Evolutionary conservation across 257 asterid species (phyloP), one percentile per base, ranked within the genome.

Genomic region (Lantana camara): DNA sequence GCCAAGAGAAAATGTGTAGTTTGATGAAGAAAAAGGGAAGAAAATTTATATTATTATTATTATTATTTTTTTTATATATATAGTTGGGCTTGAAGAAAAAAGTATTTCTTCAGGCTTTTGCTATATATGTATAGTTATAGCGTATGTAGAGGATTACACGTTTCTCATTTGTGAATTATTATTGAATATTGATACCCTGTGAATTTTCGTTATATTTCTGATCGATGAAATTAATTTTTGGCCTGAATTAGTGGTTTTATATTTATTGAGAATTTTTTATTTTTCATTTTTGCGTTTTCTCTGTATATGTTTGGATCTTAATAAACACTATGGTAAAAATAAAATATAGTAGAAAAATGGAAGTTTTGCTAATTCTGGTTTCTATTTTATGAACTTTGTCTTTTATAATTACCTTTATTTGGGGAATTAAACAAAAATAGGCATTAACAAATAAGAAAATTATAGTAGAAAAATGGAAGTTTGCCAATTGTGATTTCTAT

Each of bases 1-100:
- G 50, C 34, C 3, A 82, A 84, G 58, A 75, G 76, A 73, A 77
- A 75, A 49, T 76, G 81, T 30, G 32, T 60, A 1, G 20, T 56
- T 37, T 76, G 71, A 77, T 22, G 17, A 0, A 3, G 3, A 23
- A 3, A 12, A 2, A 9, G 9, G 47, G 10, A 42, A 9, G 14
- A 40, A 17, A 37, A 19, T 13, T 19, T 2, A 4, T 14, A n/a
- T 32, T 57, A 20, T 14, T 15, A 35, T 58, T 69, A 1, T 37
- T 4, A 6, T 2, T 27, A 24, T 61, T 3, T 1, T 3, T 55
- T 17, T n/a, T 48, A 34, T 5, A 22, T 50, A 9, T 48, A 37
- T 23, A 24, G 51, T 19, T 20, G n/a, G 29, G 30, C 29, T 21
- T 46, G 51, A 10, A 46, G 17, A 46, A 15, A 15, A 42, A 12